Base-by-base conservation (phyloP, 2,329 filamentous ascomycete species). In the Hyphodiscus sp. region DNA sequence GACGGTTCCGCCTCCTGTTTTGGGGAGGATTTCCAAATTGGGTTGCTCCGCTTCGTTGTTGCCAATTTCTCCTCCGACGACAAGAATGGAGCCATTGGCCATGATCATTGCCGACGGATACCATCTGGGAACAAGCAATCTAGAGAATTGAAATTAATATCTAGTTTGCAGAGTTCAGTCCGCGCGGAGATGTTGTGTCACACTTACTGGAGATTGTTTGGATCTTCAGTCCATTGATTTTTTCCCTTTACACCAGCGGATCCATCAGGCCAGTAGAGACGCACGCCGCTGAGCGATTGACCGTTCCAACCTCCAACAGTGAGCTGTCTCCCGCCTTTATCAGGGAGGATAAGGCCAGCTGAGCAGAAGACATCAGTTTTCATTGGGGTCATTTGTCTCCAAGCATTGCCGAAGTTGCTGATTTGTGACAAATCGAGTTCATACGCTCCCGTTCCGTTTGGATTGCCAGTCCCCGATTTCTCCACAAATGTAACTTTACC, bases 351-450 rank as follows among this genome's bases (percentile, higher is more conserved):
- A 11, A 86, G 66, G 18, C 81, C 79, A 11, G 78, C 83, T 41
- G 83, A 77, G 63, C 84, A 87, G 67, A 87, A 87, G 15, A 87
- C 74, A 58, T 87, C 84, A 0, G 82, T 85, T 71, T 83, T 81
- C 60, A 74, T 15, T n/a, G 11, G 75, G 53, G 84, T 78, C 76
- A 86, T 79, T 11, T 76, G 70, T 47, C 81, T 74, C 80, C 82
- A 86, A 1, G 78, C 81, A 20, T 69, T 68, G 20, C 69, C 67
- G 56, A 81, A 81, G 65, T 83, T 73, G 60, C 75, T 71, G 47
- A 80, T 68, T 45, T 75, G 70, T 2, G 74, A 74, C 0, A 82
- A 73, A 62, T 86, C 83, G 29, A 85, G 73, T 61, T 87, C 83
- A 61, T 85, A 87, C 5, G 82, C 79, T 30, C 83, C 83, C 0